Evolutionary conservation across 495 filamentous ascomycete genomes (phyloP).

Genomic region (Daldinia grandis): DNA sequence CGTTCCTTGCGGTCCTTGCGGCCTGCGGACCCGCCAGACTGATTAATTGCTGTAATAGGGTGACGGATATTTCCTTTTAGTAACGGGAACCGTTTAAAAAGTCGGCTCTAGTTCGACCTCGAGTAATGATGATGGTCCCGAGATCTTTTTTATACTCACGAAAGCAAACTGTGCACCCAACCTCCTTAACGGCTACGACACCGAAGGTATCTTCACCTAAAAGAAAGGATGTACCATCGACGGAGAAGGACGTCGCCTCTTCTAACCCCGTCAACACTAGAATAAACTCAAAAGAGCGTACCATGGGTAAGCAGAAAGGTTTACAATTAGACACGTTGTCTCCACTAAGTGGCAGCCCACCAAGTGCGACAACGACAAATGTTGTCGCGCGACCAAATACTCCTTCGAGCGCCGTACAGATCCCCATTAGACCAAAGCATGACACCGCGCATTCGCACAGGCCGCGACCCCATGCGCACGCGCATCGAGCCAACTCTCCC

Average conservation of each 20-base stretch:
- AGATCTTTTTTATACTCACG: constrained; percentile 50
- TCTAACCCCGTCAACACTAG: constrained; percentile 19
- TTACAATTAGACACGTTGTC: constrained; percentile 38
- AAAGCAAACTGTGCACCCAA: constrained; percentile 22
- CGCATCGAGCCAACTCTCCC: constrained; percentile 37
- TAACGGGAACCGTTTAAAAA: constrained; percentile 42
- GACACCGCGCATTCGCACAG: constrained; percentile 42
- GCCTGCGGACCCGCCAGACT: constrained; percentile 22
- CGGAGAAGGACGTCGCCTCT: constrained; percentile 23
- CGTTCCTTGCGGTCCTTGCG: constrained; percentile 24
- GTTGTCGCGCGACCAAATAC: constrained; percentile 48
- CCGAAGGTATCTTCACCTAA: constrained; percentile 20
- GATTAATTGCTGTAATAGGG: constrained; percentile 39
- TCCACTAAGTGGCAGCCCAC: constrained; percentile 41
- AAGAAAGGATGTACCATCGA: constrained; percentile 46
- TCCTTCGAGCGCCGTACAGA: constrained; percentile 57
- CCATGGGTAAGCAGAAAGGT: constrained; percentile 46
- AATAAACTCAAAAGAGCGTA: constrained; percentile 26
- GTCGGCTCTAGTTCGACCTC: constrained; percentile 31
- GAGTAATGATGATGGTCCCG: constrained; percentile 50
- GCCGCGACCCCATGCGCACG: constrained; percentile 22
- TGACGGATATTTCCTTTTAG: constrained; percentile 45
- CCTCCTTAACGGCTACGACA: constrained; percentile 18
- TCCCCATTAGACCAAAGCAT: constrained; percentile 50
- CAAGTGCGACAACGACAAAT: constrained; percentile 42